Evolutionary conservation across 108 stramenopile species (phyloP).

Genomic region (Fragilariopsis cylindrus): DNA sequence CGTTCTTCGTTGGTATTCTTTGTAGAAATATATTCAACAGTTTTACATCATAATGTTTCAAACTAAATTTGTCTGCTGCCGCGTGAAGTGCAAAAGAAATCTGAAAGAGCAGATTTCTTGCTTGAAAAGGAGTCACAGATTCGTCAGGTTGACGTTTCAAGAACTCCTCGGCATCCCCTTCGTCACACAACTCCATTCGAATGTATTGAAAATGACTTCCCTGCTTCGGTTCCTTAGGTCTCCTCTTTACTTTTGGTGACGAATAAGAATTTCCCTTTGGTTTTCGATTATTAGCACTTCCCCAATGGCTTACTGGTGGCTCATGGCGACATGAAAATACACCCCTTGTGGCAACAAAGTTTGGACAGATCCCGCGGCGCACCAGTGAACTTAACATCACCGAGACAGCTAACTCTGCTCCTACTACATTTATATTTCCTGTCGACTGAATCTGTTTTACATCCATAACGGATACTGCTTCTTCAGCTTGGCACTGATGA

Average conservation of each 20-base stretch:
- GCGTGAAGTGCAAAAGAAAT: constrained; percentile 92
- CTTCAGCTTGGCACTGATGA: constrained; percentile 35
- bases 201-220: constrained; percentile 84
- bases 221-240: constrained; percentile 30
- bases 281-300: constrained; percentile 42
- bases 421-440: constrained; percentile 72
- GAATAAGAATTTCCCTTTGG: constrained; percentile 59
- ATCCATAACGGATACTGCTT: constrained; percentile 93
- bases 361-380: constrained; percentile 85
- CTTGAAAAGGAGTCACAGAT: constrained; percentile 39
- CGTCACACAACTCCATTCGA: constrained; percentile 96
- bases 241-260: constrained; percentile 18
- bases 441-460: constrained; percentile 63
- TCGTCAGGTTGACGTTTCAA: constrained; percentile 65
- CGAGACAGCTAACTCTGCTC: constrained; percentile 89
- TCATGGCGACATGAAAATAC: constrained; percentile 71
- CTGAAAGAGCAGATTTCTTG: constrained; percentile 85
- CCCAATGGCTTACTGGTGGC: constrained; percentile 73
- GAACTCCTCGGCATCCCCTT: constrained; percentile 93
- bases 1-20: constrained; percentile 23
- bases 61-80: constrained; percentile 70
- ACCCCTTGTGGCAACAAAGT: constrained; percentile 87
- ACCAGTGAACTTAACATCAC: constrained; percentile 82
- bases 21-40: constrained; percentile 95
- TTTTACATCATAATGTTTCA: constrained; percentile 99